phyloP scores from a whole-genome alignment of 768 basidiomycete species.

The Dictyophora rubrovolvata region DNA sequence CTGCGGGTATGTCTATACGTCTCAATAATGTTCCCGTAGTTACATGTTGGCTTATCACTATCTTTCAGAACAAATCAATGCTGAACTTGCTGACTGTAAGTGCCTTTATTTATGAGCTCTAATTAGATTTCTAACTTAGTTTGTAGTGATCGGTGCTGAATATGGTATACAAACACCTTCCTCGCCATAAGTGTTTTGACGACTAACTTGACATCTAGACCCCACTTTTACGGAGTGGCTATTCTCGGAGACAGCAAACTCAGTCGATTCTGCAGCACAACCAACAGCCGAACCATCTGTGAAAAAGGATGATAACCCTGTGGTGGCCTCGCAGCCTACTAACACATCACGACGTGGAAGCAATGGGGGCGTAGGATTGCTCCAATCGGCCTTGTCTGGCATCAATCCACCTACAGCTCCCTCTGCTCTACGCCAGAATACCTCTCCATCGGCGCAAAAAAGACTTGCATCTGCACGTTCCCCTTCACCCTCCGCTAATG shows the following conservation, averaged over 20 bases:
- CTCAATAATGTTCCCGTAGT: not conserved
- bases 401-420: slow-evolving; percentile 6
- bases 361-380: not conserved
- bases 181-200: not conserved
- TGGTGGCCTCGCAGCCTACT: not conserved
- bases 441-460: slow-evolving; percentile 44
- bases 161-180: slow-evolving; percentile 43
- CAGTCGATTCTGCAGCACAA: slow-evolving; percentile 29
- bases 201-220: slow-evolving; percentile 37
- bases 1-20: slow-evolving; percentile 39
- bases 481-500: slow-evolving; percentile 34
- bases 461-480: slow-evolving; percentile 57
- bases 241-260: slow-evolving; percentile 65
- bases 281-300: not conserved
- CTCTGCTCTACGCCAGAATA: not conserved
- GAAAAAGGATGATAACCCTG: not conserved
- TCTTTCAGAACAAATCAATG: slow-evolving; percentile 67
- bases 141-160: slow-evolving; percentile 64
- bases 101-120: not conserved
- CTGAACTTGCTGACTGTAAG: slow-evolving; percentile 74
- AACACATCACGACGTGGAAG: not conserved
- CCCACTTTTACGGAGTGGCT: slow-evolving; percentile 82
- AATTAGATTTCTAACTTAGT: slow-evolving; percentile 5
- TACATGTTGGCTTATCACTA: slow-evolving; percentile 4
- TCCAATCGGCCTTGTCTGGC: slow-evolving; percentile 6